These are phyloP conservation scores for Eucalyptus virginea DNA, from an alignment of 345 rosid genomes.

Conservation along the genomic window DNA sequence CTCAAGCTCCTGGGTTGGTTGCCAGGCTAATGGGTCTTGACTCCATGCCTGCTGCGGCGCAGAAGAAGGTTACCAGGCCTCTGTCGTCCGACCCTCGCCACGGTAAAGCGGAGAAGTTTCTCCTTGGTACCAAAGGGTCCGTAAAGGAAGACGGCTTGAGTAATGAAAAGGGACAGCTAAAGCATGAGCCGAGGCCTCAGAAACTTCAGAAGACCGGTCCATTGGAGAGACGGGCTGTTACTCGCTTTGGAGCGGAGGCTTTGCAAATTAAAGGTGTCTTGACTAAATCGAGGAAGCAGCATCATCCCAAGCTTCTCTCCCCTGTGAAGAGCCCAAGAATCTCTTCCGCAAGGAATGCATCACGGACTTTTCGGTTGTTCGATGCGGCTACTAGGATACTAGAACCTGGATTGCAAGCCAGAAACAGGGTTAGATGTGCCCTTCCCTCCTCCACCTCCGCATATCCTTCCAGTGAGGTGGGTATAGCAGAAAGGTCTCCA, in stretches of 20 bases:
- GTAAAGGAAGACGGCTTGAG: constrained; percentile 8
- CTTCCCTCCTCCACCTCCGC: constrained; percentile 31
- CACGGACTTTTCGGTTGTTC: constrained; percentile 61
- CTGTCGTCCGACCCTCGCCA: constrained; percentile 6
- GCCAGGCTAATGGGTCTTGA: constrained; percentile 98
- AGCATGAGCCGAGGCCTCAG: constrained; percentile 57
- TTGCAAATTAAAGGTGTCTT: constrained; percentile 68
- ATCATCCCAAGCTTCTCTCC: constrained; percentile 44
- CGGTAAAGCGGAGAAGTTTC: constrained; percentile 9
- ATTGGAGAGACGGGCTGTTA: constrained; percentile 39
- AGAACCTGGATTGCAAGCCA: constrained; percentile 78
- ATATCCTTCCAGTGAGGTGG: constrained; percentile 4
- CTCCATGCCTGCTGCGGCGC: constrained; percentile 46
- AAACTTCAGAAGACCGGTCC: constrained; percentile 73
- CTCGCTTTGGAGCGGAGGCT: constrained; percentile 77
- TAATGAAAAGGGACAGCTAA: constrained; percentile 16
- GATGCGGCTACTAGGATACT: constrained; percentile 80
- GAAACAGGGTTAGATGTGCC: constrained; percentile 38
- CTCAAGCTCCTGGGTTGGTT: constrained; percentile 55
- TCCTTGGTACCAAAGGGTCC: not conserved
- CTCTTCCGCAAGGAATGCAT: constrained; percentile 27
- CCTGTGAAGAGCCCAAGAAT: constrained; percentile 61
- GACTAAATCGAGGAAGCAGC: constrained; percentile 53
- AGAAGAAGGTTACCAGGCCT: constrained; percentile 47
- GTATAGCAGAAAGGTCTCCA: constrained; percentile 3